Evolutionary conservation across 768 basidiomycete genomes (phyloP).

Genomic region (Glaciozyma martinii): DNA sequence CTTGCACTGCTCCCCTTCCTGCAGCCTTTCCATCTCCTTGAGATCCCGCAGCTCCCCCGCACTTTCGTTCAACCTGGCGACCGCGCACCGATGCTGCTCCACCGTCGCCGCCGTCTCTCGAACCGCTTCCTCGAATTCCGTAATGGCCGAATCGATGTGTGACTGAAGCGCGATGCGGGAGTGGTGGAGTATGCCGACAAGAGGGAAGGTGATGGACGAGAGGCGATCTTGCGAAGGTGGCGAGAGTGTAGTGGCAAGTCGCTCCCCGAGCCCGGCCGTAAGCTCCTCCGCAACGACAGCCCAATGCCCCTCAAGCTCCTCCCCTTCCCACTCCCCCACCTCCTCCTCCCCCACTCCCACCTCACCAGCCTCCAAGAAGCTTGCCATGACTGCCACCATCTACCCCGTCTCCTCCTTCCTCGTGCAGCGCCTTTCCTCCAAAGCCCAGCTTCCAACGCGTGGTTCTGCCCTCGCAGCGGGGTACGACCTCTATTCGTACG

Average conservation of each 20-base stretch:
- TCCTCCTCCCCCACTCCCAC: constrained; percentile 1
- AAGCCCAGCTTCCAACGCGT: constrained; percentile 73
- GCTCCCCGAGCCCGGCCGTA: neutral
- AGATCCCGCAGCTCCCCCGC: too few species aligned
- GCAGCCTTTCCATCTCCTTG: too few species aligned
- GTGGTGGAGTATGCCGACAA: neutral
- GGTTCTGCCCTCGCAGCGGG: constrained; percentile 83
- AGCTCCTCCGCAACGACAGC: neutral
- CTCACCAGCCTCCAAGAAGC: constrained; percentile 7
- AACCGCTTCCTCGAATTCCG: neutral
- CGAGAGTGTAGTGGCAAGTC: neutral
- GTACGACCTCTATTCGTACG: constrained; percentile 89
- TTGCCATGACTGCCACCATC: neutral
- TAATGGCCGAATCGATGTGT: neutral
- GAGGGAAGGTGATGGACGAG: neutral
- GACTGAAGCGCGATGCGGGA: neutral
- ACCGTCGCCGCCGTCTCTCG: neutral
- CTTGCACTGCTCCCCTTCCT: too few species aligned
- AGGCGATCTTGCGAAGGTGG: neutral
- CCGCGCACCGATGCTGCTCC: neutral
- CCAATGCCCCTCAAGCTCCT: neutral
- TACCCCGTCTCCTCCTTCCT: constrained; percentile 19
- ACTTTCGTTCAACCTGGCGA: too few species aligned
- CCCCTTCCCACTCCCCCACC: neutral
- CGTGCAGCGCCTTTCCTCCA: constrained; percentile 71